phyloP scores from a whole-genome alignment of 257 asterid genomes.

The Knoxia roxburghii region DNA sequence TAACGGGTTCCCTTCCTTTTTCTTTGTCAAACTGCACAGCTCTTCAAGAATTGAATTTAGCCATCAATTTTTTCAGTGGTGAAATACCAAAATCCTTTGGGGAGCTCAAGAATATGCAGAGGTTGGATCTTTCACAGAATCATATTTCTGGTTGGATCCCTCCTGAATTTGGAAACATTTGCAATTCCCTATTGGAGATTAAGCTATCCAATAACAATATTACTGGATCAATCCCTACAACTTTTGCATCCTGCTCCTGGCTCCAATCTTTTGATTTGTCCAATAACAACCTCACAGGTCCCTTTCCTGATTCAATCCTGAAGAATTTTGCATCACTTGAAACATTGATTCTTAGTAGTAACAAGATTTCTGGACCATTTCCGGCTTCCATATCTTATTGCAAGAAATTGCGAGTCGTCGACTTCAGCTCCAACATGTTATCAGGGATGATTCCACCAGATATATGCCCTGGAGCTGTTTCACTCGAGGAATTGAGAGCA shows the following conservation, averaged over 20 bases:
- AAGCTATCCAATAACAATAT: conserved; percentile 68
- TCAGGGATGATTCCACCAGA: conserved; percentile 66
- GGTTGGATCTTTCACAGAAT: conserved; percentile 74
- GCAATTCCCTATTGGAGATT: conserved; percentile 64
- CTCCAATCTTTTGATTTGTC: conserved; percentile 66
- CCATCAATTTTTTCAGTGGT: conserved; percentile 57
- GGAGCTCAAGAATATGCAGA: conserved; percentile 45
- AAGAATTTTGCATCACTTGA: conserved; percentile 54
- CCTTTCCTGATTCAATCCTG: conserved; percentile 67
- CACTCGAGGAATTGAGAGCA: conserved; percentile 76
- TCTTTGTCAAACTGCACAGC: conserved; percentile 63
- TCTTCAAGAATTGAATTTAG: conserved; percentile 46
- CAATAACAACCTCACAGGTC: conserved; percentile 64
- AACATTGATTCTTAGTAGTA: conserved; percentile 49
- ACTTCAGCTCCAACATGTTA: conserved; percentile 71
- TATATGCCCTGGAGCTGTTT: conserved; percentile 57
- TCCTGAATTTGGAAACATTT: conserved; percentile 48
- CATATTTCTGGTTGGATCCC: conserved; percentile 88
- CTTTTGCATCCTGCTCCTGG: conserved; percentile 60
- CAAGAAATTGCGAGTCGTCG: conserved; percentile 53
- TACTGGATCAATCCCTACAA: conserved; percentile 64
- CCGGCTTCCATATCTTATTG: conserved; percentile 77
- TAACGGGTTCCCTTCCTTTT: conserved; percentile 47
- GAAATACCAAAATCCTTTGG: conserved; percentile 62
- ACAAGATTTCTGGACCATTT: conserved; percentile 54